Base-by-base conservation (phyloP, 257 asterid species). In the Solanum lignicaule region DNA sequence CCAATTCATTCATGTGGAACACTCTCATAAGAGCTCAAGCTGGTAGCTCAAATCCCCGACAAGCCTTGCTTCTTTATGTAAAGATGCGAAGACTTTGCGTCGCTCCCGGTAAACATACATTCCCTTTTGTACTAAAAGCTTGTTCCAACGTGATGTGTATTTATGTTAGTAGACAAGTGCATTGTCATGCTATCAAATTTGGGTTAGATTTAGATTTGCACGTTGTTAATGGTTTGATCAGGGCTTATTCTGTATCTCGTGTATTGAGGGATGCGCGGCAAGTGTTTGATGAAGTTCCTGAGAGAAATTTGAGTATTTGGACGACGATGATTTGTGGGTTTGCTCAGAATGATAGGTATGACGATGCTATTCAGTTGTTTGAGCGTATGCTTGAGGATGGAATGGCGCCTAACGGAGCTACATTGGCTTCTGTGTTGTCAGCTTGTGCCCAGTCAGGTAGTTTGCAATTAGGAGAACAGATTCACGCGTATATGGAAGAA, bases 1-100 rank as follows among this genome's bases (percentile, higher is more conserved):
- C 96, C 39, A 95, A 95, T 89, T 62, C 91, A 2, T 96, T 95
- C 88, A 96, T 94, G 97, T 96, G 98, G 98, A 96, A 96, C 92
- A 95, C 99, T 41, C 87, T 95, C 68, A 96, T 96, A 82, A 92
- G 99, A 84, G 97, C 94, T 20, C 92, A 86, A 55, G 95, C 98
- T 38, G 75, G 89, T 62, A 87, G 90, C 85, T 71, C 86, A 43
- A 87, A 58, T 33, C 98, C 98, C 27, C 85, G 31, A 16, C 87
- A 88, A 20, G 94, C 93, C 23, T 85, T 95, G 85, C 83, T 87
- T 65, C 90, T 91, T 21, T 96, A 92, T 66, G 33, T 88, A 25
- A 84, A 92, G 21, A 94, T 95, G 99, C 93, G 92, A 29, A 89
- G 92, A 88, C 90, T 58, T 52, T 89, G 88, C 20, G 82, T 93